Base-by-base conservation (phyloP, 192 early-diverging fungal species). In the Entomortierella parvispora region DNA sequence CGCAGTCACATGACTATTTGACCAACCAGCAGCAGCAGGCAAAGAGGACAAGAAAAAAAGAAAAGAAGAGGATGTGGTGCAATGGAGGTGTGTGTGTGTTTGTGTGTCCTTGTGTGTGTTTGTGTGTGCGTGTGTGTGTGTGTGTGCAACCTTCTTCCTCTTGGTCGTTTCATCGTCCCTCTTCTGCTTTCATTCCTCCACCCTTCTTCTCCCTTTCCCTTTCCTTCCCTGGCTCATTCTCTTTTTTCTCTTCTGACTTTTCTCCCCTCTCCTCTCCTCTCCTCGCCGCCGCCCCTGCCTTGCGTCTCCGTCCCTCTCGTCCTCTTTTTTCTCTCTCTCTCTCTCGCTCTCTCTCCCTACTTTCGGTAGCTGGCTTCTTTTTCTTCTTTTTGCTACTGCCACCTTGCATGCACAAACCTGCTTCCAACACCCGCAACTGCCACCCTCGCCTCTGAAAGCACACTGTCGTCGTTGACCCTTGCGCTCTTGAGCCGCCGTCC, bases 151-250 rank as follows among this genome's bases (percentile, higher is more conserved):
- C n/a, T n/a, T n/a, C n/a, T n/a, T n/a, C n/a, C n/a, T n/a, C n/a
- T n/a, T n/a, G n/a, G n/a, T n/a, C 44, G 18, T 26, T n/a, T 18
- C 57, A 28, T 46, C 14, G 23, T 32, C 17, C 4, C 9, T 29
- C 60, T 9, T 32, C 60, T 25, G 15, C 32, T 43, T 46, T 46
- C 28, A 44, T 2, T 29, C 18, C 32, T 1, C 33, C 29, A 33
- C 31, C 10, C 26, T 29, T 46, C 60, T n/a, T 4, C 20, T 62
- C 49, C 46, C 33, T 59, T 61, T 48, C 47, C 20, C 40, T 25
- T 28, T 40, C 42, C 28, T 53, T 43, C 54, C 44, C n/a, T 34
- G 12, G 8, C 33, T 31, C 43, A 2, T 62, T 34, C 22, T 46
- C 28, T 17, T 42, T 22, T 18, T 10, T 23, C 42, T 18, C 31